These are phyloP conservation scores for Talaromyces liani DNA, from an alignment of 495 filamentous ascomycete genomes.

Conservation along the genomic window DNA sequence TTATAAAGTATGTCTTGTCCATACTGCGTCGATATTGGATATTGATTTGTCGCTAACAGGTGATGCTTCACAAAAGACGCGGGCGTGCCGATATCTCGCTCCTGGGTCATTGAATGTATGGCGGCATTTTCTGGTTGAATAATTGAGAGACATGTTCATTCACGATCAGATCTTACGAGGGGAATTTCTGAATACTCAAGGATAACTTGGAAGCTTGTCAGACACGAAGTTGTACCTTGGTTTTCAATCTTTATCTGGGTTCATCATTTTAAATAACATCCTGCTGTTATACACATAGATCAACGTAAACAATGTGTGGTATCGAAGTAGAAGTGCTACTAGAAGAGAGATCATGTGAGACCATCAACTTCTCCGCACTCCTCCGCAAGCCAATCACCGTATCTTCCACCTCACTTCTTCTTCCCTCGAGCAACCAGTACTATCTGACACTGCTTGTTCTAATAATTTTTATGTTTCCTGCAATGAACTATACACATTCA, in stretches of 20 bases:
- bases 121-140: too few species aligned
- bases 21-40: not conserved
- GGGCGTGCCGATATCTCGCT: too few species aligned
- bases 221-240: not conserved
- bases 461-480: not conserved
- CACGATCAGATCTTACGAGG: not conserved
- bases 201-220: not conserved
- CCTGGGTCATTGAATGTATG: too few species aligned
- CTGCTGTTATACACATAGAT: too few species aligned
- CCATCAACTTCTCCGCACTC: not conserved
- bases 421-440: not conserved
- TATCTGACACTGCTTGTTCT: not conserved
- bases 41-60: too few species aligned
- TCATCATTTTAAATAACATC: too few species aligned
- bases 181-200: not conserved
- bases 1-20: not conserved
- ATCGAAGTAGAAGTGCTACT: too few species aligned
- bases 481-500: not conserved
- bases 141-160: not conserved
- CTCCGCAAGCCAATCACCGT: slow-evolving; percentile 1
- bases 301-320: too few species aligned
- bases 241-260: too few species aligned
- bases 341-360: not conserved
- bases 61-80: too few species aligned
- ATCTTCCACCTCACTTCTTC: not conserved